These are phyloP conservation scores for Mucor racemosus DNA, from an alignment of 371 early-diverging fungal genomes.

Conservation along the genomic window DNA sequence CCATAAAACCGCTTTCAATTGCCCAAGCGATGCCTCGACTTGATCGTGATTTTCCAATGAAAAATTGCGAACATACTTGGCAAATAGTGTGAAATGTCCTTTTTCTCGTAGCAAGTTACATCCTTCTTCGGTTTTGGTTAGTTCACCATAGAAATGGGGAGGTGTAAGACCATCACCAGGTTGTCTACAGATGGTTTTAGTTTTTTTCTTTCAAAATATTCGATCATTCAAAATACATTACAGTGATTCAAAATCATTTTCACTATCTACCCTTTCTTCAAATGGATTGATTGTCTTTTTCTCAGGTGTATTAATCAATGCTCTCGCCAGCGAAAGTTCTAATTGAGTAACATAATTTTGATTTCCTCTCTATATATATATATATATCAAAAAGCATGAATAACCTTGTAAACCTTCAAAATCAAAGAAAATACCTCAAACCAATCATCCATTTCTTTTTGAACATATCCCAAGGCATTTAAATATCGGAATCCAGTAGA, in stretches of 20 bases:
- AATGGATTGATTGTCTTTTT: slow-evolving; percentile 49
- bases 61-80: slow-evolving; percentile 62
- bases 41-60: slow-evolving; percentile 48
- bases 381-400: too few relatives aligned
- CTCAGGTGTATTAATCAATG: slow-evolving; percentile 57
- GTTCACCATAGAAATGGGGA: slow-evolving; percentile 85
- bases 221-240: slow-evolving; percentile 21
- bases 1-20: slow-evolving; percentile 84
- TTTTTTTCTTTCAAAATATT: neutral
- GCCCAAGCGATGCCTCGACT: slow-evolving; percentile 35
- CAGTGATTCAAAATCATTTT: slow-evolving; percentile 50
- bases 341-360: slow-evolving; percentile 79
- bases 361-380: slow-evolving; percentile 65
- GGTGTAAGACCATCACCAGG: slow-evolving; percentile 61
- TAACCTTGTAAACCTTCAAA: neutral
- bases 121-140: slow-evolving; percentile 82
- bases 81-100: slow-evolving; percentile 73
- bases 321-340: slow-evolving; percentile 75
- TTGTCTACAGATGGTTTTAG: too few relatives aligned
- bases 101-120: slow-evolving; percentile 65
- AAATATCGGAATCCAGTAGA: slow-evolving; percentile 77
- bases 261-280: slow-evolving; percentile 56
- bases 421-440: slow-evolving; percentile 61
- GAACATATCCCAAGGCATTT: slow-evolving; percentile 73
- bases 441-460: slow-evolving; percentile 85